These are phyloP conservation scores for Narthecium ossifragum DNA, from an alignment of 106 monocot species.

Conservation along the genomic window DNA sequence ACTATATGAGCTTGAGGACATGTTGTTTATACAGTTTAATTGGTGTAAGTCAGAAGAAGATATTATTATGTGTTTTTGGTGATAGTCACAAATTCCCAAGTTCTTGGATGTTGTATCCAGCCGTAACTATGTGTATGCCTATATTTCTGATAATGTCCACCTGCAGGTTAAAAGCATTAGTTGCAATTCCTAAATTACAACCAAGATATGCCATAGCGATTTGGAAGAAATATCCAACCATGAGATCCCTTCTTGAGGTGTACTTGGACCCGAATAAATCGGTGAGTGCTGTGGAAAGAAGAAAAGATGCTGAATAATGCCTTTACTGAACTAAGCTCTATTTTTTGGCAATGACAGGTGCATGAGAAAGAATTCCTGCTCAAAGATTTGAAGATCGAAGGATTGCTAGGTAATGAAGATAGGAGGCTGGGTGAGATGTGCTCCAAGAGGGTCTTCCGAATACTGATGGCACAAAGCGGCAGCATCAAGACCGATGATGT, in stretches of 20 bases:
- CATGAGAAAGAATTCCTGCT: slow-evolving; percentile 80
- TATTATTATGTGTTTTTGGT: no score
- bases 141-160: no score
- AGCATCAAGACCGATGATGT: slow-evolving; percentile 52
- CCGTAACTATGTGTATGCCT: no score
- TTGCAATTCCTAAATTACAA: slow-evolving; percentile 92
- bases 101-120: no score
- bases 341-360: slow-evolving; percentile 29
- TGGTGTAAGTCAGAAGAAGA: no score
- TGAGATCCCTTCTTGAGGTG: slow-evolving; percentile 69
- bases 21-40: no score
- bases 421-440: slow-evolving; percentile 65
- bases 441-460: slow-evolving; percentile 65
- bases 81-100: no score
- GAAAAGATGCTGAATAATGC: neutral
- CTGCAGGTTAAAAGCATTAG: slow-evolving; percentile 74
- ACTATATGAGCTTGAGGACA: no score
- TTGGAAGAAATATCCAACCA: slow-evolving; percentile 78
- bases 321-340: neutral
- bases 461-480: slow-evolving; percentile 76
- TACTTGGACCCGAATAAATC: slow-evolving; percentile 72
- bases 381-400: slow-evolving; percentile 57
- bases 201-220: slow-evolving; percentile 76
- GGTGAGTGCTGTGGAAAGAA: slow-evolving; percentile 23
- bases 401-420: slow-evolving; percentile 41